phyloP scores from a whole-genome alignment of 179 eudicot species.

The Corrigiola litoralis region DNA sequence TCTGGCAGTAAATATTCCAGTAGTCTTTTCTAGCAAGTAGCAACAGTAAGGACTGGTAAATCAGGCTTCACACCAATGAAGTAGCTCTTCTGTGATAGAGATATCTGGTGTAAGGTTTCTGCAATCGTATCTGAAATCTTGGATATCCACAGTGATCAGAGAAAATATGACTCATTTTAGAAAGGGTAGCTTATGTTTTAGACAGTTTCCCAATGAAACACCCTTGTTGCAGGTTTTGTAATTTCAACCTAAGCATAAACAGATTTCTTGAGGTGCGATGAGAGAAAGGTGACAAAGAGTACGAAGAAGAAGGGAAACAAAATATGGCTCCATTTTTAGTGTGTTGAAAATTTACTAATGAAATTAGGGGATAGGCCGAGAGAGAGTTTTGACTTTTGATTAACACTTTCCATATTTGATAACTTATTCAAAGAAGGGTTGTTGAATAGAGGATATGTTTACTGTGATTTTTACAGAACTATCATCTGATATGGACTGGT shows the following conservation, averaged over 20 bases:
- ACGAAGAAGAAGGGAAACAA: neutral
- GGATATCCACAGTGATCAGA: constrained; percentile 33
- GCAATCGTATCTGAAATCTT: constrained; percentile 32
- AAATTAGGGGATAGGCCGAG: neutral
- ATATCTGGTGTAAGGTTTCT: constrained; percentile 9
- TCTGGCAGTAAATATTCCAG: constrained; percentile 19
- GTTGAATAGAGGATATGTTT: neutral
- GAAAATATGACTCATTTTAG: constrained; percentile 20
- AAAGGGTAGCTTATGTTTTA: constrained; percentile 31
- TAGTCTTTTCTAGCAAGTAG: constrained; percentile 34
- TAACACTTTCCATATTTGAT: constrained; percentile 1
- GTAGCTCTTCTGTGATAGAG: constrained; percentile 6
- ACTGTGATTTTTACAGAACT: neutral
- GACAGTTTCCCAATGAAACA: constrained; percentile 21
- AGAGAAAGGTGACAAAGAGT: neutral
- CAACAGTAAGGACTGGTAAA: constrained; percentile 6
- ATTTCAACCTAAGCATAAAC: constrained; percentile 6
- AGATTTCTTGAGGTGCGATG: neutral
- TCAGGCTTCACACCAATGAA: constrained; percentile 14
- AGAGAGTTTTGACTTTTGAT: neutral
- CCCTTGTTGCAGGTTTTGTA: constrained; percentile 20
- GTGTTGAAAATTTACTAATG: too few relatives aligned
- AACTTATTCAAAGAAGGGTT: neutral
- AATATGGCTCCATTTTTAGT: too few relatives aligned
- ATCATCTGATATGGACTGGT: neutral